Base-by-base conservation (phyloP, 768 basidiomycete species). In the Collybia sordida region DNA sequence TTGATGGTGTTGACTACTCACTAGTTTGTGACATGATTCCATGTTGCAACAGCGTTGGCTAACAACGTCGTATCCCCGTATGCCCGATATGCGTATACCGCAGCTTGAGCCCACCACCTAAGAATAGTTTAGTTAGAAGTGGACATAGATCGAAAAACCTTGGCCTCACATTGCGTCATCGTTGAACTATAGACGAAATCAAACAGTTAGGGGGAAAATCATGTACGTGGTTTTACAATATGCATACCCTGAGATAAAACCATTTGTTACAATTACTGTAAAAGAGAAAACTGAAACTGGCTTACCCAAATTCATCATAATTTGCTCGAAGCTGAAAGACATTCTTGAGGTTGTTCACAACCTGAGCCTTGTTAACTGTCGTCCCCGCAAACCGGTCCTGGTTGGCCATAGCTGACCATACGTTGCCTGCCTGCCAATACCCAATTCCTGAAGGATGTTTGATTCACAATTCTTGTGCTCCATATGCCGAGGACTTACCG, bases 91-190 rank as follows among this genome's bases (percentile, higher is more conserved):
- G 70, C 78, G 45, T 80, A 78, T 36, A 75, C 57, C 0, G 77
- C 74, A n/a, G 78, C 72, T 49, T 70, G 72, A 3, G 76, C 80
- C 80, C 80, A 81, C 79, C 79, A 81, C 51, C 78, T 72, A 31
- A 6, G 0, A 31, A 15, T 15, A 24, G 17, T 12, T 31, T 11
- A 11, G 3, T 31, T 3, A 12, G 14, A 27, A 4, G 3, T 6
- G 31, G 4, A 39, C 42, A 15, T 37, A 17, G 17, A 25, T 43
- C 17, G 3, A 34, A 24, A 15, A 6, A 12, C 6, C 9, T 31
- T 31, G 14, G 2, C 59, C 68, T 50, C 45, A 75, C 76, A 77
- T 51, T 2, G 77, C 75, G 58, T 79, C 76, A 36, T 79, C 77
- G 42, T 79, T 79, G 57, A 58, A 78, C 75, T 74, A 27, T 1